Evolutionary conservation across 306 rosid genomes (phyloP), one percentile per base, ranked within the genome.

Genomic region (Casuarina equisetifolia): DNA sequence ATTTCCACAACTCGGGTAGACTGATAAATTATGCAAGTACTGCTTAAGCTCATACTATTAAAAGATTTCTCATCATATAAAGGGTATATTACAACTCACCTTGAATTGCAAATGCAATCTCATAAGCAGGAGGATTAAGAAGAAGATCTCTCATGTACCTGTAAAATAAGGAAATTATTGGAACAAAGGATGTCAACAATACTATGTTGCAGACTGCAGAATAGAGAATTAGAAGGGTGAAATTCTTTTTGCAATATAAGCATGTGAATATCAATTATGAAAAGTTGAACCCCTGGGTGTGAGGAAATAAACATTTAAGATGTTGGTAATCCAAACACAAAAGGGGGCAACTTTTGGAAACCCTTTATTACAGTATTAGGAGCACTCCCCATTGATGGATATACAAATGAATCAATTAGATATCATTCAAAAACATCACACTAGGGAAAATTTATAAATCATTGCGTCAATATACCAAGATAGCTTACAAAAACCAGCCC

Each of bases 121-220:
- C 91, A 87, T 90, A 87, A 45, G 97, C 79, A 77, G 98, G 98
- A 84, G 98, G 98, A 82, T 94, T 92, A 84, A 94, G 90, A 76
- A 94, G 88, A 88, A 94, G 93, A 88, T 94, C 93, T 78, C 93
- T 88, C 54, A 90, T 74, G 80, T 90, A 94, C 89, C 97, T 94
- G 85, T 74, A 35, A 74, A 73, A 57, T 15, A 10, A 12, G n/a
- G 38, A 57, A 43, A 57, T 25, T 8, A 38, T 10, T 61, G 39
- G 62, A 49, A 57, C 52, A 61, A 73, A 78, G 73, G 49, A 76
- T 70, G 42, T 39, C 64, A 67, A 6, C n/a, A 35, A 9, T 10
- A 44, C 11, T 7, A 66, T 8, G 71, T 17, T 66, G 36, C 50
- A 66, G 48, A 66, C 16, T 66, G 20, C 71, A 66, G 71, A n/a